A percentile compares a stretch with the other conserved stretches of the same genome.
Conservation (phyloP, 2,329 filamentous ascomycete species). For the Huntiella omanensis region DNA sequence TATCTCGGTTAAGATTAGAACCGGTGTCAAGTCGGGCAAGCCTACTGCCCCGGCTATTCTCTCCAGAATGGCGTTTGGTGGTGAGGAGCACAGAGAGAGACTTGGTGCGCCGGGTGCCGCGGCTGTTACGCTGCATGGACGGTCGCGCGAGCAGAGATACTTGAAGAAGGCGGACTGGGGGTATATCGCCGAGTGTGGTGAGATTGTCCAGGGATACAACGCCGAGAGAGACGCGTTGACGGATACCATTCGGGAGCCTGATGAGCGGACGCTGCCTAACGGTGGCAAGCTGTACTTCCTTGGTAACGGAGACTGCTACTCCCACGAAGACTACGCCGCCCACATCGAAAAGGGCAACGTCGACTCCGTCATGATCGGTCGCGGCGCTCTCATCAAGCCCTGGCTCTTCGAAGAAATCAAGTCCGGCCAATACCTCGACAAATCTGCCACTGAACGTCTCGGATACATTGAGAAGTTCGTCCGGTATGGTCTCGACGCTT, state of each 20-base stretch:
- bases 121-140: conserved; percentile 87
- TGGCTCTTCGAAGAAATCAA: conserved; percentile 98
- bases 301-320: conserved; percentile 93
- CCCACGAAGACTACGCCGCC: conserved; percentile 68
- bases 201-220: conserved; percentile 66
- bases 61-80: conserved; percentile 66
- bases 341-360: conserved; percentile 62
- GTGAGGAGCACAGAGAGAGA: conserved; percentile 48
- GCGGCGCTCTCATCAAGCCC: conserved; percentile 88
- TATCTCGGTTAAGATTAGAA: conserved; percentile 87
- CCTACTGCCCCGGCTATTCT: conserved; percentile 68
- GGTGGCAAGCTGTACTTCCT: conserved; percentile 63
- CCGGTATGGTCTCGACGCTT: conserved; percentile 77
- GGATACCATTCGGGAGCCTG: conserved; percentile 64
- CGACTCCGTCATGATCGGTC: conserved; percentile 92
- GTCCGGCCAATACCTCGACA: conserved; percentile 83
- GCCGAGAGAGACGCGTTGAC: conserved; percentile 42
- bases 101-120: conserved; percentile 68
- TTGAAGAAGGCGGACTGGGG: conserved; percentile 82
- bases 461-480: conserved; percentile 75
- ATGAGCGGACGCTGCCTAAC: conserved; percentile 53
- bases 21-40: conserved; percentile 62
- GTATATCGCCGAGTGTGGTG: conserved; percentile 81
- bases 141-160: conserved; percentile 87
- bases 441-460: conserved; percentile 72